phyloP scores from a whole-genome alignment of 257 asterid genomes.

The Nicotiana paniculata region DNA sequence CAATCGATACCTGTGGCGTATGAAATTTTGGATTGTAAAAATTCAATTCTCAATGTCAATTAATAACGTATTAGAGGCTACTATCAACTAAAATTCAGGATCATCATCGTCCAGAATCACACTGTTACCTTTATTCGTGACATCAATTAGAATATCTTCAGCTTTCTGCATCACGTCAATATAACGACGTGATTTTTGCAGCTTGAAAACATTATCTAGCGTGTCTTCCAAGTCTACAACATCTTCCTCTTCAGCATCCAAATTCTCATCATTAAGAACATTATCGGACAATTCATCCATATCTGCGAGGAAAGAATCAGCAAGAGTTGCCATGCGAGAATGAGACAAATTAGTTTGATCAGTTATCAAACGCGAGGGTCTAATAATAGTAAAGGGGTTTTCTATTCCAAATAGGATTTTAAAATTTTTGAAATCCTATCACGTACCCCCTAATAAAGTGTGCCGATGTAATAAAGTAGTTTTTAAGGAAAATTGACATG shows the following conservation, averaged over 20 bases:
- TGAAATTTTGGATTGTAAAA: conserved; percentile 77
- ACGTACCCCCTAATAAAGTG: no score
- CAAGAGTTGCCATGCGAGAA: conserved; percentile 54
- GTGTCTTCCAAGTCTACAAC: conserved; percentile 57
- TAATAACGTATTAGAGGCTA: conserved; percentile 75
- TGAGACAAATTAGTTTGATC: no score
- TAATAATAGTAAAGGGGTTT: no score
- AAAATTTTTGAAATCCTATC: no score
- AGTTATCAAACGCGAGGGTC: no score
- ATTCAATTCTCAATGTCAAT: conserved; percentile 91
- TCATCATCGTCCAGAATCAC: conserved; percentile 62
- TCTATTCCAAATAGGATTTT: no score
- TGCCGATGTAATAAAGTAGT: no score
- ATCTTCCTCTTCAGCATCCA: conserved; percentile 63
- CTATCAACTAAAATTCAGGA: conserved; percentile 86
- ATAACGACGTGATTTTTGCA: conserved; percentile 68
- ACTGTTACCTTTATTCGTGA: conserved; percentile 34
- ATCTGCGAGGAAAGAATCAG: conserved; percentile 88
- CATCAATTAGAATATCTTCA: conserved; percentile 30
- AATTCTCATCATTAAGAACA: conserved; percentile 40
- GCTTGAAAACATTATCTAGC: conserved; percentile 60
- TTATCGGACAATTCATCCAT: conserved; percentile 83
- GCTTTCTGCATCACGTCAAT: conserved; percentile 76
- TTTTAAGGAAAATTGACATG: no score
- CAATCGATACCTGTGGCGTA: conserved; percentile 81